phyloP scores from a whole-genome alignment of 208 protist species.

The Trypanosoma lewisi region DNA sequence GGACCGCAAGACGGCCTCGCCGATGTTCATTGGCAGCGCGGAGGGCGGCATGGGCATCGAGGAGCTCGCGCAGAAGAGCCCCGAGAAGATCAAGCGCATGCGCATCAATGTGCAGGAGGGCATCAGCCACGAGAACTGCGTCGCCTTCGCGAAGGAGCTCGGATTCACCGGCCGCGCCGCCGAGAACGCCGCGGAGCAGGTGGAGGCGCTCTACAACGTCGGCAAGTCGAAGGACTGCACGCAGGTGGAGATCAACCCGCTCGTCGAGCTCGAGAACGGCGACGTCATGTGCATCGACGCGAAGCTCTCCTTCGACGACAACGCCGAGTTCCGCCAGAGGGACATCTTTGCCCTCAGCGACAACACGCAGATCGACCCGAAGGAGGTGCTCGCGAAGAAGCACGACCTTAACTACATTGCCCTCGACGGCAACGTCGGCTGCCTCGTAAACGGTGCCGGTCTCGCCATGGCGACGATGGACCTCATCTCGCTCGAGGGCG shows the following conservation, averaged over 20 bases:
- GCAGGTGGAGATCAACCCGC: conserved; percentile 99
- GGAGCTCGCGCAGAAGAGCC: conserved; percentile 93
- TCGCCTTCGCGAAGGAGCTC: conserved; percentile 86
- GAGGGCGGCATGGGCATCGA: conserved; percentile 99
- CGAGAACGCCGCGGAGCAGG: conserved; percentile 88
- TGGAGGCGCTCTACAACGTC: conserved; percentile 97
- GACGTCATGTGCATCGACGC: conserved; percentile 97
- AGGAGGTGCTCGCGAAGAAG: conserved; percentile 96
- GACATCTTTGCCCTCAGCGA: conserved; percentile 96
- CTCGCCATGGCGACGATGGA: conserved; percentile 99
- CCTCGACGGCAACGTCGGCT: conserved; percentile 98
- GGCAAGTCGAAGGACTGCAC: conserved; percentile 96
- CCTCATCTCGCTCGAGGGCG: conserved; percentile 98
- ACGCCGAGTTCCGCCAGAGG: conserved; percentile 97
- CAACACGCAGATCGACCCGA: conserved; percentile 90
- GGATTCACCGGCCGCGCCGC: conserved; percentile 85
- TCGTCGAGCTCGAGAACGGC: conserved; percentile 95
- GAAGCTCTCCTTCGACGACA: conserved; percentile 99
- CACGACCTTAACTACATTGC: conserved; percentile 99
- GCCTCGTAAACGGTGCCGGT: conserved; percentile 98
- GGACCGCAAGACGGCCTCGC: conserved; percentile 91
- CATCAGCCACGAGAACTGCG: conserved; percentile 79
- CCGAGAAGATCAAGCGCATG: conserved; percentile 96
- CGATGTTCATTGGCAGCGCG: conserved; percentile 92
- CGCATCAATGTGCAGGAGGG: conserved; percentile 93